A percentile compares a stretch with the other conserved stretches of the same genome.
These are phyloP conservation scores for Gardenia jasminoides DNA, from an alignment of 257 asterid species.

Conservation along the genomic window DNA sequence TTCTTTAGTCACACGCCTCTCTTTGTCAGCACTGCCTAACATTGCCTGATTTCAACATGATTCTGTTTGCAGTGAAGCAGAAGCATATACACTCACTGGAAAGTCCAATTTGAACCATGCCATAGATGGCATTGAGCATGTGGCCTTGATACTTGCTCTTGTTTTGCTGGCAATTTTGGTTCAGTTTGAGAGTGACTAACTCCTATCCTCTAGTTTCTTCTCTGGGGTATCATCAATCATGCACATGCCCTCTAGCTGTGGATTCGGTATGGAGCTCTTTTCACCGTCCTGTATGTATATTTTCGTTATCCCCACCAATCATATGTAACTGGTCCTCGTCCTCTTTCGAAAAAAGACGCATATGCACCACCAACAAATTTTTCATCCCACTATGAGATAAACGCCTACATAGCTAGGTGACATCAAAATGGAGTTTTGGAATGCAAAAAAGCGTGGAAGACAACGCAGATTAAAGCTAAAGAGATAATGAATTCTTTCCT, in stretches of 20 bases:
- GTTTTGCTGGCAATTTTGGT: not conserved
- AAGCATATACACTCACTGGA: slow-evolving; percentile 38
- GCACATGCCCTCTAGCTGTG: slow-evolving; percentile 39
- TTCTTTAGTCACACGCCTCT: too few relatives aligned
- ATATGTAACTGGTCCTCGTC: slow-evolving; percentile 22
- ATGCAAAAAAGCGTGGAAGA: slow-evolving; percentile 42
- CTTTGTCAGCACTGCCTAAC: slow-evolving; percentile 43
- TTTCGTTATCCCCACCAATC: slow-evolving; percentile 20
- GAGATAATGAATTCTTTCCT: too few relatives aligned
- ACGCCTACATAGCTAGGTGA: not conserved
- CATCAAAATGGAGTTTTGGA: too few relatives aligned
- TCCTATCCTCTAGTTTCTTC: slow-evolving; percentile 31
- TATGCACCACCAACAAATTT: slow-evolving; percentile 28
- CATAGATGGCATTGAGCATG: slow-evolving; percentile 21
- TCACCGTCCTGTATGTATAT: slow-evolving; percentile 8
- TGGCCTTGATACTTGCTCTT: slow-evolving; percentile 13
- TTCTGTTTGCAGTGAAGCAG: slow-evolving; percentile 19
- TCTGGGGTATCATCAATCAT: slow-evolving; percentile 16
- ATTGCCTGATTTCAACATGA: slow-evolving; percentile 34
- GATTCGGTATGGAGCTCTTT: slow-evolving; percentile 34
- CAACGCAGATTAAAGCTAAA: slow-evolving; percentile 26
- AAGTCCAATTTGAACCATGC: slow-evolving; percentile 34
- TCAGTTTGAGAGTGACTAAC: slow-evolving; percentile 42
- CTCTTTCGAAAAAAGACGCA: slow-evolving; percentile 17
- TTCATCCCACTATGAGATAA: not conserved